Percentiles rank a stretch among this genome's conserved stretches.
phyloP scores from a whole-genome alignment of 306 rosid species.

The Fragaria iinumae region DNA sequence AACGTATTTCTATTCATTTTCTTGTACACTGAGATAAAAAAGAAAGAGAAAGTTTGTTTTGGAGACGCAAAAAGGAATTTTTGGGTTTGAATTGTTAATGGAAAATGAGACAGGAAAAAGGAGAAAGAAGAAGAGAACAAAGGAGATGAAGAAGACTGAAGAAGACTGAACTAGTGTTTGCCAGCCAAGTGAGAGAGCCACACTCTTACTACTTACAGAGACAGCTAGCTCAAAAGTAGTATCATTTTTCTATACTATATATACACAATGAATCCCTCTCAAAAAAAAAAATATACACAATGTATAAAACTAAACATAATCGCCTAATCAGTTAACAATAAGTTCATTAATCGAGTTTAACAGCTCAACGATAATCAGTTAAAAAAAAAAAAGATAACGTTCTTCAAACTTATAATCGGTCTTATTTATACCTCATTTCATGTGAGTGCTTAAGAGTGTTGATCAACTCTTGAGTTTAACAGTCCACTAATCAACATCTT shows the following conservation, averaged over 20 bases:
- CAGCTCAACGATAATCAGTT: too few relatives aligned
- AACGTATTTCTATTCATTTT: not conserved
- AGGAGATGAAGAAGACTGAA: not conserved
- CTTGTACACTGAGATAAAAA: not conserved
- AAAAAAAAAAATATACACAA: too few relatives aligned
- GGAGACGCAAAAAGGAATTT: not conserved
- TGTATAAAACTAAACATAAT: too few relatives aligned
- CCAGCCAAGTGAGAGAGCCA: slow-evolving; percentile 3
- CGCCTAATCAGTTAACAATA: too few relatives aligned
- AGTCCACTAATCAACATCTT: not conserved
- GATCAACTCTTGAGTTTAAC: not conserved
- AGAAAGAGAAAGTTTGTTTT: not conserved
- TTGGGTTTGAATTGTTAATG: slow-evolving; percentile 5
- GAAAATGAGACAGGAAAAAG: not conserved
- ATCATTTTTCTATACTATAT: not conserved
- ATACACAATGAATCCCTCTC: too few relatives aligned
- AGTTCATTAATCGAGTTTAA: not conserved
- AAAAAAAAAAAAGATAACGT: not conserved
- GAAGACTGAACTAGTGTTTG: slow-evolving; percentile 8
- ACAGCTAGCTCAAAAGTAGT: not conserved
- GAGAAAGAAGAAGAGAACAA: not conserved
- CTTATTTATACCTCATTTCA: not conserved
- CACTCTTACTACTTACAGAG: not conserved
- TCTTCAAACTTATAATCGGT: too few relatives aligned
- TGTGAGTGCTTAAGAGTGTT: not conserved